Base-by-base conservation (phyloP, 495 filamentous ascomycete genomes). In the Oleoguttula mirabilis region DNA sequence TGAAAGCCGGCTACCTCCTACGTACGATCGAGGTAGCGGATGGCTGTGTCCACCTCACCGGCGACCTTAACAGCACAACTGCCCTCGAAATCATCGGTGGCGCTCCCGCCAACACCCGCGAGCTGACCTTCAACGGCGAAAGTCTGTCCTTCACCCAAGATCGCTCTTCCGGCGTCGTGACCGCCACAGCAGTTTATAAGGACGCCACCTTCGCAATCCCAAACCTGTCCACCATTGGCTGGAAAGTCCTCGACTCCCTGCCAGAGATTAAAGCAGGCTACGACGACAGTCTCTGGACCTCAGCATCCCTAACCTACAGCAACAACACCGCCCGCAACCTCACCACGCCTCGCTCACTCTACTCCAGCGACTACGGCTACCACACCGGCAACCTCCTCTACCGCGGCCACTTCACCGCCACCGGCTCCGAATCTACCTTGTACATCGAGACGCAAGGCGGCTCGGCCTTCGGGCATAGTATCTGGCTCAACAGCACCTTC, bases 1-100 rank as follows among this genome's bases (percentile, higher is more conserved):
- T 85, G 44, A 71, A 79, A 43, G 83, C 77, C 0, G 77, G 79
- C 4, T 86, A 87, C 52, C 76, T 88, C n/a, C 66, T 87, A 21
- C 74, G 83, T 11, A 74, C 65, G 6, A 79, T 76, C 1, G 64
- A 63, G 6, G 44, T 82, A 4, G 25, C 66, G 19, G 68, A 69
- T 10, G 54, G 44, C 5, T 63, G 66, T 10, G 60, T 85, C 3
- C 61, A 74, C 24, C 56, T 88, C 17, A 71, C 70, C 21, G 82
- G 77, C 6, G 83, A 88, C 52, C 68, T 85, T 57, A 86, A 87
- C 50, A 61, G 66, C 3, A 82, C 80, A 1, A 77, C 77, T 0
- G 57, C 66, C 0, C 60, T 87, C 10, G 79, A 85, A 45, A 64
- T 85, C 36, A 67, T 84, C 25, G 76, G 77, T 22, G 57, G 59